Percentiles rank a stretch among this genome's conserved stretches.
phyloP scores from a whole-genome alignment of 2,329 filamentous ascomycete species.

The Aspergillus sojae region DNA sequence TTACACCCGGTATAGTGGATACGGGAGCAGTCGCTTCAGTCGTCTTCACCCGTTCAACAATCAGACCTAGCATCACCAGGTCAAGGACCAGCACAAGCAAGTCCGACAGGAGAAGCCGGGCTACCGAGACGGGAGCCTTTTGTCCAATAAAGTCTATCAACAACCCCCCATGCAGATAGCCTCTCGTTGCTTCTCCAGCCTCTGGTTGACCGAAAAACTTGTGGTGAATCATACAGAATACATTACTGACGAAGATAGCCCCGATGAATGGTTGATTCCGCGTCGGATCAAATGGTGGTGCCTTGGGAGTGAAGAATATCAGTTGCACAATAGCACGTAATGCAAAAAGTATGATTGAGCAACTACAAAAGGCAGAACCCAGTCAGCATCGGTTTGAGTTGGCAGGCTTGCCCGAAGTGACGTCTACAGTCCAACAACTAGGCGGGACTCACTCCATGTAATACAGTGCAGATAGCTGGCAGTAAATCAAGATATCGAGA shows the following conservation, averaged over 20 bases:
- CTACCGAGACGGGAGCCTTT: slow-evolving; percentile 57
- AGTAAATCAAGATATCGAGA: slow-evolving; percentile 63
- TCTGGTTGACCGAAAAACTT: slow-evolving; percentile 56
- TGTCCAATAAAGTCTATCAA: slow-evolving; percentile 68
- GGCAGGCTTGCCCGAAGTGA: neutral
- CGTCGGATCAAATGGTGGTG: slow-evolving; percentile 54
- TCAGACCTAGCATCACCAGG: slow-evolving; percentile 58
- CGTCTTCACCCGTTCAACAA: slow-evolving; percentile 55
- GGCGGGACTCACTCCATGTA: slow-evolving; percentile 60
- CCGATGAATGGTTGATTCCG: slow-evolving; percentile 57
- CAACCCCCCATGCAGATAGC: slow-evolving; percentile 63
- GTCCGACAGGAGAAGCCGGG: slow-evolving; percentile 57
- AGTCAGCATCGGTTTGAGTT: slow-evolving; percentile 6
- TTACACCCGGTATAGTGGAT: slow-evolving; percentile 14
- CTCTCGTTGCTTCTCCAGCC: slow-evolving; percentile 53
- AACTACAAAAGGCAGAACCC: slow-evolving; percentile 42
- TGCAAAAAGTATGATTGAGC: slow-evolving; percentile 60
- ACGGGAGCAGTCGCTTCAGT: slow-evolving; percentile 30
- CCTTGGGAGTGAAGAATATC: slow-evolving; percentile 62
- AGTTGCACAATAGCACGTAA: slow-evolving; percentile 59
- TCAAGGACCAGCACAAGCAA: slow-evolving; percentile 58
- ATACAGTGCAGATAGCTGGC: slow-evolving; percentile 63
- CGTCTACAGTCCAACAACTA: neutral
- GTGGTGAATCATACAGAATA: slow-evolving; percentile 60
- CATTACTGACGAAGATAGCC: slow-evolving; percentile 57